A percentile compares a stretch with the other conserved stretches of the same genome.
phyloP scores from a whole-genome alignment of 2,329 filamentous ascomycete species.

The Penicillium sp. region DNA sequence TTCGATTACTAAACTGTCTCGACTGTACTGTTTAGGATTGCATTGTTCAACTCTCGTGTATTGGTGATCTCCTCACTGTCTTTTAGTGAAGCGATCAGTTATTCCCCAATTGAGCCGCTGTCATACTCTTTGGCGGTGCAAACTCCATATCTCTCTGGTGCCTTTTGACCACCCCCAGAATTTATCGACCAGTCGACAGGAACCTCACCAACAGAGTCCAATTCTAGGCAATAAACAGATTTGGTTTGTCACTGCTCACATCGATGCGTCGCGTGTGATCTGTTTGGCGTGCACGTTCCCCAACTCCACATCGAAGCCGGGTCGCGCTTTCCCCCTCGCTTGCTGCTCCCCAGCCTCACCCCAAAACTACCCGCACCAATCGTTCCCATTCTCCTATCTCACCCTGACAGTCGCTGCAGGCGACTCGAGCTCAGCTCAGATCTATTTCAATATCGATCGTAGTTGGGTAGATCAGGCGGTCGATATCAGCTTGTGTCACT shows the following conservation, averaged over 20 bases:
- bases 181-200: too few species aligned
- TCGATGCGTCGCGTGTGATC: constrained; percentile 37
- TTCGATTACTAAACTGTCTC: background rate
- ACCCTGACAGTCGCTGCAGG: constrained; percentile 29
- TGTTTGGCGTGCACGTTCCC: constrained; percentile 37
- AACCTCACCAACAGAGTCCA: too few species aligned
- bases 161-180: too few species aligned
- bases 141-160: too few species aligned
- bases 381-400: constrained; percentile 39
- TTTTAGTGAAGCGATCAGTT: too few species aligned
- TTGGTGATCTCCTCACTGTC: background rate
- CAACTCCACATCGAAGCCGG: constrained; percentile 29
- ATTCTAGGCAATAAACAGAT: constrained; percentile 41
- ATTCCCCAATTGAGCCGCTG: too few species aligned
- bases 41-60: background rate
- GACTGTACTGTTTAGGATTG: too few species aligned
- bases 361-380: constrained; percentile 40
- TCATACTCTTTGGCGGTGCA: too few species aligned
- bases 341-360: constrained; percentile 44
- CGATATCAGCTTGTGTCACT: constrained; percentile 1
- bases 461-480: constrained; percentile 22
- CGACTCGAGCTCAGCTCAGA: constrained; percentile 5
- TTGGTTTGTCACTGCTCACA: constrained; percentile 38
- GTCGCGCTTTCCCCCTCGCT: constrained; percentile 36
- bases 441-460: too few species aligned